phyloP scores from a whole-genome alignment of 2,329 filamentous ascomycete genomes.

The Fusarium xylarioides region DNA sequence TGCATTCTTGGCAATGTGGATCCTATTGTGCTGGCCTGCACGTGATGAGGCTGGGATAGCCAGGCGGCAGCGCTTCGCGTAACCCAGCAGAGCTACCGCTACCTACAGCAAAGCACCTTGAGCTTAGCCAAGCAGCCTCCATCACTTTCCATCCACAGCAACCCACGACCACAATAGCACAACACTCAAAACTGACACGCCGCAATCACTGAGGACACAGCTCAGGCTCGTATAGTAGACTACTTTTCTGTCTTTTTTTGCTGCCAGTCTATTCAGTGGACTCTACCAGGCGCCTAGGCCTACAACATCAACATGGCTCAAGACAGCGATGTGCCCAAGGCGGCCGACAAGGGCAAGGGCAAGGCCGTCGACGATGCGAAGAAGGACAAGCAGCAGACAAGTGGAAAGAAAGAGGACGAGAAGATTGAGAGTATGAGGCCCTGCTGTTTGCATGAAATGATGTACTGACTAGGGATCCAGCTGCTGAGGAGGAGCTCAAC shows the following conservation, averaged over 20 bases:
- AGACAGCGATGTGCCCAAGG: slow-evolving; percentile 85
- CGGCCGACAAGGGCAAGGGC: slow-evolving; percentile 94
- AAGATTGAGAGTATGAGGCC: slow-evolving; percentile 58
- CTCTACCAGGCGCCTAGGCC: slow-evolving; percentile 42
- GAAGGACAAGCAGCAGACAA: slow-evolving; percentile 73
- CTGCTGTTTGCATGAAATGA: slow-evolving; percentile 8
- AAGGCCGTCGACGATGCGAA: slow-evolving; percentile 81
- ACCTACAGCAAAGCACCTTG: slow-evolving; percentile 42
- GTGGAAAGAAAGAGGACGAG: slow-evolving; percentile 82
- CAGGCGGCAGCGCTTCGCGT: slow-evolving; percentile 59
- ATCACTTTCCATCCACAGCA: slow-evolving; percentile 50
- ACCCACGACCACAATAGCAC: slow-evolving; percentile 38
- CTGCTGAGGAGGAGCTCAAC: slow-evolving; percentile 82
- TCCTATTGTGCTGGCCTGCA: slow-evolving; percentile 2
- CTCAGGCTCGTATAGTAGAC: slow-evolving; percentile 6
- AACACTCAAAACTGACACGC: slow-evolving; percentile 24
- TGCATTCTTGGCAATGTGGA: slow-evolving; percentile 1
- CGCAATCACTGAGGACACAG: slow-evolving; percentile 11
- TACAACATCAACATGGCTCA: slow-evolving; percentile 79
- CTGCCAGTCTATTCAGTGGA: slow-evolving; percentile 33
- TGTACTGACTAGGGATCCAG: slow-evolving; percentile 41
- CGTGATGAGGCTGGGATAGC: slow-evolving; percentile 47
- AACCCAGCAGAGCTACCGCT: slow-evolving; percentile 50
- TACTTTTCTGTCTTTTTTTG: slow-evolving; percentile 4
- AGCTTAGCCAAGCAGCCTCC: slow-evolving; percentile 52